Base-by-base conservation (phyloP, 2,329 filamentous ascomycete species). In the Cylindrodendrum hubeiense region DNA sequence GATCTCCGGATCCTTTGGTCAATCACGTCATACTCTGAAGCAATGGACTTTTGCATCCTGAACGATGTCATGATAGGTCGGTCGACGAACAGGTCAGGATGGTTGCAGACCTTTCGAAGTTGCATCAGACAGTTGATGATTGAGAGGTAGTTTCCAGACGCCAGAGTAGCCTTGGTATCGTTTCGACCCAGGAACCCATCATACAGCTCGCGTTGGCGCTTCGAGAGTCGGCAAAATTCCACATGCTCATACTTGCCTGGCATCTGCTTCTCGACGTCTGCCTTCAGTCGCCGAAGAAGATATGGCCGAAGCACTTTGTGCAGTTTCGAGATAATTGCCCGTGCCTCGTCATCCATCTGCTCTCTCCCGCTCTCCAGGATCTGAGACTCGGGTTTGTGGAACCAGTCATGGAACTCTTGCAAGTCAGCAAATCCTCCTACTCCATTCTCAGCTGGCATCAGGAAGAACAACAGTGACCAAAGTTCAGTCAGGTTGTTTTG, bases 51-150 rank as follows among this genome's bases (percentile, higher is more conserved):
- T 26, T 89, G 86, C 92, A 98, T 97, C 4, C 94, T 93, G 78
- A 98, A 97, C 1, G 96, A 98, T 0, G 95, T 99, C 81, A 97
- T 96, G 74, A 99, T 98, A 1, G 94, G 95, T 17, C 96, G 90
- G 64, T 97, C 97, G 71, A 98, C 93, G 74, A 99, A 99, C 9
- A 99, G 86, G 80, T 99, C 96, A 0, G 96, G 97, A 76, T 99
- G 96, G 72, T 99, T 99, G 85, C 96, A 99, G 55, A 99, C 97
- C 78, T 98, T 98, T 52, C 96, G 90, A 57, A 99, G 85, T 77
- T 97, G 96, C 94, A 99, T 97, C 55, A 99, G 83, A 79, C 97
- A 98, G 78, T 98, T 97, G 81, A 98, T 98, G 77, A 99, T 98
- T 19, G 94, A 97, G 68, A 99, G 89, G 78, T 98, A 98, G 75